A percentile compares a stretch with the other conserved stretches of the same genome.
These are phyloP conservation scores for Botrytis porri DNA, from an alignment of 2,329 filamentous ascomycete genomes.

Conservation along the genomic window DNA sequence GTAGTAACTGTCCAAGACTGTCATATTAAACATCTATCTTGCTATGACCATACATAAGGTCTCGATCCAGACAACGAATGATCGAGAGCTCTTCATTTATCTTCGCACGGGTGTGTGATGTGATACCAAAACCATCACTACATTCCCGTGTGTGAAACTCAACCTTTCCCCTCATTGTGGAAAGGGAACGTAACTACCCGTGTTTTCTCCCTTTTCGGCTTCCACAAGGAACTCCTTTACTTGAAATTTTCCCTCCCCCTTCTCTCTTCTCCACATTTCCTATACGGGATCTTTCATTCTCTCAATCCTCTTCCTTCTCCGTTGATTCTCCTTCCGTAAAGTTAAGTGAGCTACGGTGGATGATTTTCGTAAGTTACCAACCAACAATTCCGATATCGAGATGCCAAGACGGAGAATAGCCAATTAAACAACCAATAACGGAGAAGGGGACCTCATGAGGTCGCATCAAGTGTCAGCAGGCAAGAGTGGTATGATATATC, in stretches of 20 bases:
- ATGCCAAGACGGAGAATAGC: slow-evolving; percentile 16
- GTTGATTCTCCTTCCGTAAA: slow-evolving; percentile 7
- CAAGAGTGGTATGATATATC: slow-evolving; percentile 21
- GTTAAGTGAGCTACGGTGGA: slow-evolving; percentile 3
- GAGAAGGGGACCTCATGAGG: background rate
- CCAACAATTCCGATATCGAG: slow-evolving; percentile 14
- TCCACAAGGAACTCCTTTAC: slow-evolving; percentile 16
- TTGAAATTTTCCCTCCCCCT: background rate
- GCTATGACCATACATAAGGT: background rate
- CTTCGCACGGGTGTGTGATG: slow-evolving; percentile 13
- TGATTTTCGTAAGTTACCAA: slow-evolving; percentile 20
- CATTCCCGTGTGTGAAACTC: slow-evolving; percentile 20
- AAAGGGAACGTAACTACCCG: slow-evolving; percentile 13
- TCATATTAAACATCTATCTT: slow-evolving; percentile 6
- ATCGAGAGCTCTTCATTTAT: slow-evolving; percentile 2
- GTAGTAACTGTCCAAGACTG: background rate
- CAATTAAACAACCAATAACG: slow-evolving; percentile 7
- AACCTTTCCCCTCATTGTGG: slow-evolving; percentile 13
- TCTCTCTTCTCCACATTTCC: slow-evolving; percentile 6
- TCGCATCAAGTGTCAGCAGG: slow-evolving; percentile 19
- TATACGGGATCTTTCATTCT: background rate
- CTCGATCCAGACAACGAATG: slow-evolving; percentile 9
- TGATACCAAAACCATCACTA: slow-evolving; percentile 16
- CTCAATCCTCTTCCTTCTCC: background rate
- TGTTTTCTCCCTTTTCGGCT: slow-evolving; percentile 13